Evolutionary conservation across 2,329 filamentous ascomycete genomes (phyloP).

Genomic region (Colletotrichum falcatum): DNA sequence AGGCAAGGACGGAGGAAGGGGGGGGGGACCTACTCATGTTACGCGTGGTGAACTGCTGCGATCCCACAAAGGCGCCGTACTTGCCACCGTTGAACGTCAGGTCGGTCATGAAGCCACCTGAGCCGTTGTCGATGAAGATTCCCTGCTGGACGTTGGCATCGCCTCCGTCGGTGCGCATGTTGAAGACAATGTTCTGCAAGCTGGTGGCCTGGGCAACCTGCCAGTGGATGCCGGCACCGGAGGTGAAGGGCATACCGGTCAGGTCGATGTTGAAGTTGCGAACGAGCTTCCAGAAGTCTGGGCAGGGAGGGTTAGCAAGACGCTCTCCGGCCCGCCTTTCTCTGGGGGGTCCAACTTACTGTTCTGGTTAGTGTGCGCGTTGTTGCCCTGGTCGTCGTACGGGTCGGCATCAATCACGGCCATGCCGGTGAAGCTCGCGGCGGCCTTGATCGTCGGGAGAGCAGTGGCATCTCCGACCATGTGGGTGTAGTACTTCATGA

Average conservation of each 20-base stretch:
- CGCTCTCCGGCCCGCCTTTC: fast-evolving
- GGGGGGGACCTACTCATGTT: slow-evolving; percentile 67
- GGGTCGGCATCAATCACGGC: slow-evolving; percentile 91
- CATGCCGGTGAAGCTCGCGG: slow-evolving; percentile 81
- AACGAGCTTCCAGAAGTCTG: slow-evolving; percentile 82
- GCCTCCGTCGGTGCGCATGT: slow-evolving; percentile 77
- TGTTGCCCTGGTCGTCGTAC: slow-evolving; percentile 75
- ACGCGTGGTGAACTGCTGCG: slow-evolving; percentile 88
- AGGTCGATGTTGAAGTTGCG: slow-evolving; percentile 86
- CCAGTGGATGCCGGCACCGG: slow-evolving; percentile 83
- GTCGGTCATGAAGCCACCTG: slow-evolving; percentile 86
- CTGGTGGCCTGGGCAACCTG: slow-evolving; percentile 87
- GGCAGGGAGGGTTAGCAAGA: slow-evolving; percentile 50
- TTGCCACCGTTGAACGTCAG: slow-evolving; percentile 86
- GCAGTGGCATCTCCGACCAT: slow-evolving; percentile 83
- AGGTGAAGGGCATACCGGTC: slow-evolving; percentile 69
- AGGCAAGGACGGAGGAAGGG: no score
- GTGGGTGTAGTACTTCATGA: slow-evolving; percentile 94
- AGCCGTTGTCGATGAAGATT: slow-evolving; percentile 88
- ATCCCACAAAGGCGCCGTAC: slow-evolving; percentile 83
- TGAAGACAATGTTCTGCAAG: slow-evolving; percentile 84
- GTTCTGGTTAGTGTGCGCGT: slow-evolving; percentile 85
- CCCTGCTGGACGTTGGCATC: slow-evolving; percentile 77
- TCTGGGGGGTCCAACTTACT: neutral
- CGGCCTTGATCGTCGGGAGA: slow-evolving; percentile 80